A percentile compares a stretch with the other conserved stretches of the same genome.
Conservation (phyloP, 768 basidiomycete genomes). For the Amanita jacksonii region DNA sequence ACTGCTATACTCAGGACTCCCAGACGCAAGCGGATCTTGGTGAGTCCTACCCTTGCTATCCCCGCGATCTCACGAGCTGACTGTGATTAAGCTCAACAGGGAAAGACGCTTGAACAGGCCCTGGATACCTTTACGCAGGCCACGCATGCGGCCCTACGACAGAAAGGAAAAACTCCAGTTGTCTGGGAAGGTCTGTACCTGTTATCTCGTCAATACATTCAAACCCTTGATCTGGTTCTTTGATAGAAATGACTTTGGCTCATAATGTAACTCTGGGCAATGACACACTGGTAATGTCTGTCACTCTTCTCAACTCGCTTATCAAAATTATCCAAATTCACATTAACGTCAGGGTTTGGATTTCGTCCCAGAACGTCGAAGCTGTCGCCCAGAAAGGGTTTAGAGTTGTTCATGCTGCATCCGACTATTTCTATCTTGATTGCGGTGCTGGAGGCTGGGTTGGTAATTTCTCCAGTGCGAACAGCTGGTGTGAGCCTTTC, state of each 20-base stretch:
- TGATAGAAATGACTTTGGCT: conserved; percentile 60
- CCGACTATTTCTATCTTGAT: conserved; percentile 79
- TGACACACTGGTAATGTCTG: conserved; percentile 49
- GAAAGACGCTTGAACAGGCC: conserved; percentile 53
- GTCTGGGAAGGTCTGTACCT: conserved; percentile 61
- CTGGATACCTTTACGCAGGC: conserved; percentile 49
- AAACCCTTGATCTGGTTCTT: conserved; percentile 27
- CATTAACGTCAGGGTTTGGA: conserved; percentile 42
- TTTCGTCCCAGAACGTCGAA: conserved; percentile 48
- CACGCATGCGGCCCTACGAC: conserved; percentile 44
- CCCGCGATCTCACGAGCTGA: neutral
- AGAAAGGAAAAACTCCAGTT: conserved; percentile 59
- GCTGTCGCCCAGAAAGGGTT: conserved; percentile 49
- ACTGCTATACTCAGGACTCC: conserved; percentile 54
- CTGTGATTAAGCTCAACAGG: conserved; percentile 17
- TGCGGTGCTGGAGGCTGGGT: conserved; percentile 70
- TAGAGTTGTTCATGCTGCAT: conserved; percentile 57
- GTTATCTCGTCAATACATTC: neutral
- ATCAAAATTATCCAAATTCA: neutral
- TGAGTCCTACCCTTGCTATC: conserved; percentile 12
- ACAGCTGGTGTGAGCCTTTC: conserved; percentile 73
- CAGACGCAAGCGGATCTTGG: conserved; percentile 48
- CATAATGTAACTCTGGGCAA: conserved; percentile 36
- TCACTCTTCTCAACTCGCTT: conserved; percentile 6
- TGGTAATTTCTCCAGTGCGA: conserved; percentile 35